These are phyloP conservation scores for Claviceps humidiphila DNA, from an alignment of 2,329 filamentous ascomycete genomes.

Conservation along the genomic window DNA sequence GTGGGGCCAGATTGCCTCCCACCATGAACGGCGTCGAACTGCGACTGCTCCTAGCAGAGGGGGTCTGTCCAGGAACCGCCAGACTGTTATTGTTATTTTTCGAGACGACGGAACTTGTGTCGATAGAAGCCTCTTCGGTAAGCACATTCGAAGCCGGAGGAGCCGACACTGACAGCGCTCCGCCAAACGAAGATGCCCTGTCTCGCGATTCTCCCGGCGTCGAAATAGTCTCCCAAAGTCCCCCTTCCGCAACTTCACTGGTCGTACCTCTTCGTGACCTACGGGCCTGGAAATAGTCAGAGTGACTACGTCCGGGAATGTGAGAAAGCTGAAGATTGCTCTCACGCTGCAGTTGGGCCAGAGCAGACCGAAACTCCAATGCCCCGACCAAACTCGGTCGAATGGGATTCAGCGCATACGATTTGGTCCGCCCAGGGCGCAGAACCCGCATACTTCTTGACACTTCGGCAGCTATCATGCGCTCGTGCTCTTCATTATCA, in stretches of 20 bases:
- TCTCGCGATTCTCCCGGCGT: slow-evolving; percentile 6
- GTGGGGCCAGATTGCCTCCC: slow-evolving; percentile 28
- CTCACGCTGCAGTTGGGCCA: slow-evolving; percentile 75
- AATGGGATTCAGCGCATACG: slow-evolving; percentile 62
- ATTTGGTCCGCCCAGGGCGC: slow-evolving; percentile 50
- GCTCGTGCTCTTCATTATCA: slow-evolving; percentile 38
- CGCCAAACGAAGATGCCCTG: slow-evolving; percentile 10
- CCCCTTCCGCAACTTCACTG: slow-evolving; percentile 11
- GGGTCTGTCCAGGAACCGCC: slow-evolving; percentile 9
- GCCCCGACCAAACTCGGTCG: slow-evolving; percentile 86
- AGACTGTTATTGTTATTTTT: not conserved
- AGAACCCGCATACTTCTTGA: slow-evolving; percentile 86
- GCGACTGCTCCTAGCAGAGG: not conserved
- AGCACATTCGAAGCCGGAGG: not conserved
- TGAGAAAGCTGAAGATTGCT: slow-evolving; percentile 60
- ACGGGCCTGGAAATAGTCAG: slow-evolving; percentile 17
- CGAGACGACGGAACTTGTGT: not conserved
- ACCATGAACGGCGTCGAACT: slow-evolving; percentile 20
- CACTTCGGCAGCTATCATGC: slow-evolving; percentile 66
- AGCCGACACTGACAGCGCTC: not conserved
- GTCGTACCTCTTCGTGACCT: slow-evolving; percentile 16
- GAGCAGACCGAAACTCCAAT: slow-evolving; percentile 80
- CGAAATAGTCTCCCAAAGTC: slow-evolving; percentile 4
- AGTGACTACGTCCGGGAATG: slow-evolving; percentile 49
- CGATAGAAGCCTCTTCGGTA: not conserved